Conservation (phyloP, 805 yeast species). For the Lipomyces kockii region DNA sequence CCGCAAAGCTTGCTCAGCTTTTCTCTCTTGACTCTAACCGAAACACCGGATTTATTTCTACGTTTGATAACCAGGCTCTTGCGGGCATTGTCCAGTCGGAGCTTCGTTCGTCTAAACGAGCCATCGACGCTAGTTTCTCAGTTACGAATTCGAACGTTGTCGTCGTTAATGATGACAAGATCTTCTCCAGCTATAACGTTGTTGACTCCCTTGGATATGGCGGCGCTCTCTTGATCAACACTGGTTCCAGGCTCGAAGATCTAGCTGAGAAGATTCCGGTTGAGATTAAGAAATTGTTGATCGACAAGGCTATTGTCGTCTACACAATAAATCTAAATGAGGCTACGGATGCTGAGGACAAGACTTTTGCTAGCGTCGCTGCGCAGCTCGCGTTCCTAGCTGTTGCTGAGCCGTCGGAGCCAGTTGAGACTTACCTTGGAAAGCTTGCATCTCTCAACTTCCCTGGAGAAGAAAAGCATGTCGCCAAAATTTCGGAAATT, state of each 20-base stretch:
- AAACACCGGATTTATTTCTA: slow-evolving; percentile 60
- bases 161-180: slow-evolving; percentile 61
- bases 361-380: slow-evolving; percentile 68
- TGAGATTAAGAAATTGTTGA: slow-evolving; percentile 19
- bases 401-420: slow-evolving; percentile 58
- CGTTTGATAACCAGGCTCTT: slow-evolving; percentile 69
- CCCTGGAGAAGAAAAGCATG: slow-evolving; percentile 9
- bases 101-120: slow-evolving; percentile 54
- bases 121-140: slow-evolving; percentile 39
- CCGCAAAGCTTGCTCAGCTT: slow-evolving; percentile 69
- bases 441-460: slow-evolving; percentile 39
- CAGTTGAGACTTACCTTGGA: slow-evolving; percentile 40
- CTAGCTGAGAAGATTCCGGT: slow-evolving; percentile 28
- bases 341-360: slow-evolving; percentile 60
- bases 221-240: slow-evolving; percentile 59
- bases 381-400: slow-evolving; percentile 83
- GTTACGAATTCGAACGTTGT: slow-evolving; percentile 68
- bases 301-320: slow-evolving; percentile 22
- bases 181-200: slow-evolving; percentile 65
- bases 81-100: slow-evolving; percentile 77
- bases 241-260: slow-evolving; percentile 57
- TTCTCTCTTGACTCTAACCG: slow-evolving; percentile 62
- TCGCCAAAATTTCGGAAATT: slow-evolving; percentile 31
- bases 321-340: slow-evolving; percentile 30
- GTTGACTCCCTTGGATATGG: slow-evolving; percentile 60